A percentile compares a stretch with the other conserved stretches of the same genome.
Evolutionary conservation across 805 yeast species (phyloP).

Genomic region (Sungouiella blattae): DNA sequence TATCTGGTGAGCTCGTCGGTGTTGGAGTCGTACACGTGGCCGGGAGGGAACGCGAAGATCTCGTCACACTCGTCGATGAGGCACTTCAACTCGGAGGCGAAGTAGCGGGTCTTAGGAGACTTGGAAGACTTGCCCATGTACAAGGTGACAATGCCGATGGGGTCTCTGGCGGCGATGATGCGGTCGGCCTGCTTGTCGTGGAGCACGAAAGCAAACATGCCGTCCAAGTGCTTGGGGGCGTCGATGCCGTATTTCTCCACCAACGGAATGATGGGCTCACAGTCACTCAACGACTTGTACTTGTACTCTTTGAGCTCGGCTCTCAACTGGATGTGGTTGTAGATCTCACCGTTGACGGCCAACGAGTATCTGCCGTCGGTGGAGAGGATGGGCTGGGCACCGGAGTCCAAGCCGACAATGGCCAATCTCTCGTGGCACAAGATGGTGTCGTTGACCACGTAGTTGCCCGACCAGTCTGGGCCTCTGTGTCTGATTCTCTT

Average conservation of each 20-base stretch:
- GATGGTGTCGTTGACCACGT: constrained; percentile 80
- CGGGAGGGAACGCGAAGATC: constrained; percentile 95
- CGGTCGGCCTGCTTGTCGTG: constrained; percentile 84
- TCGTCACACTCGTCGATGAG: constrained; percentile 91
- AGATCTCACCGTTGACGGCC: constrained; percentile 96
- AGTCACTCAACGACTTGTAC: constrained; percentile 86
- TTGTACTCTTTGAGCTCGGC: constrained; percentile 66
- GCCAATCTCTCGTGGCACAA: constrained; percentile 95
- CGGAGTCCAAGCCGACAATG: constrained; percentile 94
- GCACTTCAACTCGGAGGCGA: constrained; percentile 94
- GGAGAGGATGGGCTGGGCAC: constrained; percentile 95
- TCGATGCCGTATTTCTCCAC: constrained; percentile 83
- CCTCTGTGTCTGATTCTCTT: constrained; percentile 98
- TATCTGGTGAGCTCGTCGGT: constrained; percentile 85
- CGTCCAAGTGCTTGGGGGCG: constrained; percentile 90
- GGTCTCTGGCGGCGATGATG: constrained; percentile 96
- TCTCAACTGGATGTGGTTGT: constrained; percentile 92
- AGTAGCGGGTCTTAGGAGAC: constrained; percentile 73
- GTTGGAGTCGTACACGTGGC: constrained; percentile 90
- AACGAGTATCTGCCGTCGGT: constrained; percentile 68
- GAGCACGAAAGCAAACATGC: constrained; percentile 95
- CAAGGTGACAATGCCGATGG: constrained; percentile 93
- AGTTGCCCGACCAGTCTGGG: constrained; percentile 98
- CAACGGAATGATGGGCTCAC: constrained; percentile 96
- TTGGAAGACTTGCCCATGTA: constrained; percentile 84